Base-by-base conservation (phyloP, 768 basidiomycete species). In the Pisolithus albus region DNA sequence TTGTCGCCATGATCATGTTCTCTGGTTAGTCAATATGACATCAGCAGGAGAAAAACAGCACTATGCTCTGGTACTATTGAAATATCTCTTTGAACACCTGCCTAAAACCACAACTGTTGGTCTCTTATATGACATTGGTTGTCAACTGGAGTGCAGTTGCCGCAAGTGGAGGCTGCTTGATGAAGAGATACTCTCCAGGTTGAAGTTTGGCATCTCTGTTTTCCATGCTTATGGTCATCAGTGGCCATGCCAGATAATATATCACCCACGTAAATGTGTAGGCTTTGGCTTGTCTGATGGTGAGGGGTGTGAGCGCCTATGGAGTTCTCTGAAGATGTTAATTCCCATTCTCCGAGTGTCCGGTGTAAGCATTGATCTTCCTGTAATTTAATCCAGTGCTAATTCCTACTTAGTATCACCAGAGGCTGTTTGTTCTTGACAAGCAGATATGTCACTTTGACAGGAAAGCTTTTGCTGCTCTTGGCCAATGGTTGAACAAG, bases 171-270 rank as follows among this genome's bases (percentile, higher is more conserved):
- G n/a, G n/a, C n/a, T n/a, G n/a, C n/a, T n/a, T n/a, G n/a, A n/a
- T n/a, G n/a, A n/a, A n/a, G n/a, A n/a, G n/a, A n/a, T n/a, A n/a
- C n/a, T n/a, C n/a, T n/a, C n/a, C n/a, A n/a, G n/a, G n/a, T n/a
- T n/a, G n/a, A n/a, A n/a, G n/a, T 69, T 66, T 34, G 4, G 23
- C 24, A 44, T 44, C 4, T 65, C 62, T 7, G 69, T 62, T 1
- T 68, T 72, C 64, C 70, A 72, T 55, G 69, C 67, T 0, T 70
- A 65, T 50, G 66, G 63, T 1, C 70, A 71, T 42, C 57, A 69
- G 41, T 70, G 69, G 67, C 47, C 61, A 5, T 70, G 69, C 46
- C 69, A 70, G 40, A 49, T 75, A 1, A 34, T 63, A 0, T 72
- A 70, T 46, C 70, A 70, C 39, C 71, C 66, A 1, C 57, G 66